Evolutionary conservation across 1,284 basidiomycete species (phyloP).

Genomic region (Cerrena zonata): DNA sequence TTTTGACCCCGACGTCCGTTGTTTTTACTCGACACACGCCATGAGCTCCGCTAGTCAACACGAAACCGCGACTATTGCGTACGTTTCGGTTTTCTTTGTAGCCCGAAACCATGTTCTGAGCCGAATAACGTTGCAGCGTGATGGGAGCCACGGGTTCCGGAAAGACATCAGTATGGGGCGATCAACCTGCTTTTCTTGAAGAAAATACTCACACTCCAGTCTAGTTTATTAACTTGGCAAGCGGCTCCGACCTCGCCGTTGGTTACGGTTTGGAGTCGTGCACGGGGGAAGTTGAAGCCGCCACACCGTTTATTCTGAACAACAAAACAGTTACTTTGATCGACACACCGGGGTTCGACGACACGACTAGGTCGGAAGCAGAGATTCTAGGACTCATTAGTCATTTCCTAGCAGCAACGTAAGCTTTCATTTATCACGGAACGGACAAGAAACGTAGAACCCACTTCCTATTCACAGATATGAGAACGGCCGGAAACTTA

Average conservation of each 20-base stretch:
- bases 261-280: conserved; percentile 13
- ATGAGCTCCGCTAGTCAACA: not conserved
- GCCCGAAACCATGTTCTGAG: too few relatives aligned
- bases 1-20: too few relatives aligned
- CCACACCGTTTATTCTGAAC: conserved; percentile 23
- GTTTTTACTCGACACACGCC: too few relatives aligned
- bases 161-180: not conserved
- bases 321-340: conserved; percentile 23
- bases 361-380: conserved; percentile 25
- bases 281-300: conserved; percentile 20
- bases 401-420: not conserved
- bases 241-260: conserved; percentile 11
- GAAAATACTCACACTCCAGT: not conserved
- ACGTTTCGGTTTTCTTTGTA: too few relatives aligned
- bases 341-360: conserved; percentile 32
- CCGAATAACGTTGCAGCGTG: not conserved
- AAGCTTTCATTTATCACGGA: too few relatives aligned
- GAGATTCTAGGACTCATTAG: conserved; percentile 20
- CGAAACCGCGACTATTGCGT: not conserved
- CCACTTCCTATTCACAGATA: conserved; percentile 33
- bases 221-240: conserved; percentile 15
- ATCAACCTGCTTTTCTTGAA: not conserved
- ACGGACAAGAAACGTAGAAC: too few relatives aligned
- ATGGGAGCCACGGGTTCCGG: conserved; percentile 5
- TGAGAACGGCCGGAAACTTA: conserved; percentile 22